Evolutionary conservation across 768 basidiomycete genomes (phyloP).

Genomic region (Lentinula boryana): DNA sequence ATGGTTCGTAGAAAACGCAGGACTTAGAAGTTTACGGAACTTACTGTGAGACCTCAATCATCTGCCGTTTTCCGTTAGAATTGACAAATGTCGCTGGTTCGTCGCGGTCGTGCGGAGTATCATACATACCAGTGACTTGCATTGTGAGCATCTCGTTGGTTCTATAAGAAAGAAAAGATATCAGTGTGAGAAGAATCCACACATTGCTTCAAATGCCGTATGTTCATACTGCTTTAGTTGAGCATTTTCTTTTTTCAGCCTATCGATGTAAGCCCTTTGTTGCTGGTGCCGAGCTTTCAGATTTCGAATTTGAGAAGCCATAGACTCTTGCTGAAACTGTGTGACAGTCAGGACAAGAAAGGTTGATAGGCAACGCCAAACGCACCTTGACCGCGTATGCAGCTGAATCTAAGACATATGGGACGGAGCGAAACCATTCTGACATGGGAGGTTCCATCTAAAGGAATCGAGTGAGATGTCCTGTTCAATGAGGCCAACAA

Average conservation of each 20-base stretch:
- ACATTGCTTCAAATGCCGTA: background rate
- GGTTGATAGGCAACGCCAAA: background rate
- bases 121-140: slow-evolving; percentile 28
- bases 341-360: background rate
- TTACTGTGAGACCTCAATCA: slow-evolving; percentile 40
- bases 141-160: slow-evolving; percentile 45
- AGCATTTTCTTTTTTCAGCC: slow-evolving; percentile 40
- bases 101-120: slow-evolving; percentile 14
- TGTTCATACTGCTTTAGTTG: slow-evolving; percentile 52
- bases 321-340: slow-evolving; percentile 76
- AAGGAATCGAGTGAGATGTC: background rate
- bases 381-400: slow-evolving; percentile 64
- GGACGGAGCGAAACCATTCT: slow-evolving; percentile 69
- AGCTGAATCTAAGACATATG: slow-evolving; percentile 54
- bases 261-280: slow-evolving; percentile 45
- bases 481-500: slow-evolving; percentile 1
- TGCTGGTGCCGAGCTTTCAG: slow-evolving; percentile 56
- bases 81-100: slow-evolving; percentile 37
- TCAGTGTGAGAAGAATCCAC: background rate
- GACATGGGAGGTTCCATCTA: slow-evolving; percentile 82
- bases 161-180: slow-evolving; percentile 26
- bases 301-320: slow-evolving; percentile 61
- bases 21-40: slow-evolving; percentile 16
- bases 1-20: slow-evolving; percentile 8
- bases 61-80: slow-evolving; percentile 60